Conservation (phyloP, 345 rosid genomes). For the Mangifera indica region DNA sequence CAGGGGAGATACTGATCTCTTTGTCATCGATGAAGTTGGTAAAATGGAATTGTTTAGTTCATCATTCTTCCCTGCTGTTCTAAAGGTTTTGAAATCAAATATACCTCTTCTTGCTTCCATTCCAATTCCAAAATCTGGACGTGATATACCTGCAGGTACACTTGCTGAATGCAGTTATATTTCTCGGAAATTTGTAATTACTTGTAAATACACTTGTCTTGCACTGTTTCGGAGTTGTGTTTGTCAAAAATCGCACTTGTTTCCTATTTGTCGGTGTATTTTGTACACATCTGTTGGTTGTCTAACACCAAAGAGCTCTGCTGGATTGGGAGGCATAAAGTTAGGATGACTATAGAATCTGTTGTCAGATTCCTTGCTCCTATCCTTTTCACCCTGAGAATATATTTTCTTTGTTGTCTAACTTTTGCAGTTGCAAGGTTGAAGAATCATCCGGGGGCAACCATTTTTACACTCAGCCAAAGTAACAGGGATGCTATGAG, state of each 20-base stretch:
- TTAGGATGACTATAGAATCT: neutral
- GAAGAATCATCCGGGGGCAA: conserved; percentile 60
- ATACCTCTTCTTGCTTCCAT: conserved; percentile 58
- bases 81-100: conserved; percentile 55
- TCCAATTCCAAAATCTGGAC: conserved; percentile 58
- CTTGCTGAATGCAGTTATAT: neutral
- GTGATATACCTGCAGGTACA: conserved; percentile 61
- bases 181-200: neutral
- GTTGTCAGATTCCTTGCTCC: neutral
- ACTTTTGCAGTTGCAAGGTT: conserved; percentile 54
- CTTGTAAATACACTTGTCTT: too few relatives aligned
- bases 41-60: conserved; percentile 75
- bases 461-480: conserved; percentile 41
- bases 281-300: neutral
- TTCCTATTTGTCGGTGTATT: neutral
- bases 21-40: conserved; percentile 73
- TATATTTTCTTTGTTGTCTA: neutral
- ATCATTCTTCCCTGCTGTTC: conserved; percentile 63
- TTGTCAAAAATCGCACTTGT: neutral
- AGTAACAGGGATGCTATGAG: conserved; percentile 50
- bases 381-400: neutral
- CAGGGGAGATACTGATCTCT: conserved; percentile 53
- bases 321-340: too few relatives aligned
- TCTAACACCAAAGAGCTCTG: neutral
- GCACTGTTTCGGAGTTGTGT: too few relatives aligned